Evolutionary conservation across 2,329 filamentous ascomycete species (phyloP).

Genomic region (Penicillium sp.): DNA sequence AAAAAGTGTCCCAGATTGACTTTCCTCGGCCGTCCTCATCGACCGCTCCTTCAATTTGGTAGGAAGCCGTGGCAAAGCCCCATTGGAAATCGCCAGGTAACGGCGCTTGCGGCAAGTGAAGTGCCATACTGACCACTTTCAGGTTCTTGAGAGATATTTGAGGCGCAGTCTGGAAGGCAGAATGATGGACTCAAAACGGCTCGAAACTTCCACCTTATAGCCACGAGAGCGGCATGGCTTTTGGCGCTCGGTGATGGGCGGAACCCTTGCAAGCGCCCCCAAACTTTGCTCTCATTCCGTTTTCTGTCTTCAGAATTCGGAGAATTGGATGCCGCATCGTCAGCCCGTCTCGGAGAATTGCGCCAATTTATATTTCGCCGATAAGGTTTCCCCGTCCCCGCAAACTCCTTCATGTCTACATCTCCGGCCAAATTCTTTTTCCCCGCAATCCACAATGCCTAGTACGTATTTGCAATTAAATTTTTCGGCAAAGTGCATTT

Average conservation of each 20-base stretch:
- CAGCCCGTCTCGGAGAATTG: not conserved
- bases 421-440: not conserved
- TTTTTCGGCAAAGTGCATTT: no score
- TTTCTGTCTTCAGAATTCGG: not conserved
- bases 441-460: not conserved
- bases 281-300: no score
- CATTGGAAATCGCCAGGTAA: conserved; percentile 34
- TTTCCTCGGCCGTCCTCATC: conserved; percentile 32
- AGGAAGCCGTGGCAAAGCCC: conserved; percentile 36
- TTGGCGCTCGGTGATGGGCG: not conserved
- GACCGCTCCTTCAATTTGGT: conserved; percentile 39
- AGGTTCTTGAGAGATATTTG: not conserved
- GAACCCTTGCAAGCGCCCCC: not conserved
- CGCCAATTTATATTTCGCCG: not conserved
- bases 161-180: not conserved
- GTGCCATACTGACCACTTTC: not conserved
- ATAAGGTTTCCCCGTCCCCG: not conserved
- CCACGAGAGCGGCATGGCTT: not conserved
- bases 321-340: not conserved
- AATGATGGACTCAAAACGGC: no score
- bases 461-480: no score
- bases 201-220: not conserved
- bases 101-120: not conserved
- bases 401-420: not conserved
- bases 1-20: conserved; percentile 36